These are phyloP conservation scores for Aquilaria yunnanensis DNA, from an alignment of 345 rosid genomes.

Conservation along the genomic window DNA sequence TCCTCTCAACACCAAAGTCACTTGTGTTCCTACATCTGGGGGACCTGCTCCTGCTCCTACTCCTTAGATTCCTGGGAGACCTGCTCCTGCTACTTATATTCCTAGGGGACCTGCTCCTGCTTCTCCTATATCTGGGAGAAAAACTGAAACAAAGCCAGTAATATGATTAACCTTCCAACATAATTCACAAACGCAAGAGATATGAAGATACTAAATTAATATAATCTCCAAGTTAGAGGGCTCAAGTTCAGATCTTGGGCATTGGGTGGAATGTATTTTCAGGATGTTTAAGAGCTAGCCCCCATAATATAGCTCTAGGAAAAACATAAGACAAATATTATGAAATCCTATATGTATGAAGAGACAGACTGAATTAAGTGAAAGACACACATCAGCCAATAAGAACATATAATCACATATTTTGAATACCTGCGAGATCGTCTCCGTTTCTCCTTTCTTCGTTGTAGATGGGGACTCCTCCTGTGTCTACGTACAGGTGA, in stretches of 20 bases:
- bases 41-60: conserved; percentile 40
- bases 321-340: no score
- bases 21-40: conserved; percentile 26
- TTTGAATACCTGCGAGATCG: conserved; percentile 44
- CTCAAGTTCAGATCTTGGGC: not conserved
- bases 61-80: conserved; percentile 21
- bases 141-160: conserved; percentile 29
- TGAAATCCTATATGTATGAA: no score
- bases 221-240: not conserved
- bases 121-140: conserved; percentile 32
- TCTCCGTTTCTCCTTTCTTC: conserved; percentile 42
- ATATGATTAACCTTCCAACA: conserved; percentile 9
- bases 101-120: conserved; percentile 44
- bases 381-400: not conserved
- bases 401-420: not conserved
- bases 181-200: not conserved
- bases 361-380: not conserved
- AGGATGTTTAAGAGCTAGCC: not conserved
- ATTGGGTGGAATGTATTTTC: not conserved
- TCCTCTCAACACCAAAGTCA: conserved; percentile 18
- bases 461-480: conserved; percentile 24
- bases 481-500: conserved; percentile 39
- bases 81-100: conserved; percentile 25
- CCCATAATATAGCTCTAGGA: no score
- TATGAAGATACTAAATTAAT: not conserved